A percentile compares a stretch with the other conserved stretches of the same genome.
Conservation (phyloP, 2,329 filamentous ascomycete genomes). For the Camillea tinctor region DNA sequence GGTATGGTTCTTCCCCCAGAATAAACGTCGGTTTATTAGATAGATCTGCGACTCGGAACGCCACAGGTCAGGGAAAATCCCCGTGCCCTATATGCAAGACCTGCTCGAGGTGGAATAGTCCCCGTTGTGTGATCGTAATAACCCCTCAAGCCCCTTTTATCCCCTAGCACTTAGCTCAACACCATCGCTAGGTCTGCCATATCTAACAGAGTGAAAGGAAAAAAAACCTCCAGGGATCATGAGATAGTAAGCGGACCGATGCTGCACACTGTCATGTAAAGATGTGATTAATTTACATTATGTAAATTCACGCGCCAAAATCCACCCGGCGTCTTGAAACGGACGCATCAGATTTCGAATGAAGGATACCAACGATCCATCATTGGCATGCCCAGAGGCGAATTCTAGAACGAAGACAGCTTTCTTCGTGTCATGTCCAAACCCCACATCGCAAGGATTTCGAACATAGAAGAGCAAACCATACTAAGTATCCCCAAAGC, state of each 20-base stretch:
- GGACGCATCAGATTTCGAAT: too few relatives aligned
- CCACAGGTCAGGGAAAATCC: neutral
- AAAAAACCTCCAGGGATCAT: neutral
- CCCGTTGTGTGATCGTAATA: neutral
- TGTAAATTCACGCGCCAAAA: too few relatives aligned
- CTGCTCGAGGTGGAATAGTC: slow-evolving; percentile 4
- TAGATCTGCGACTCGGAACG: slow-evolving; percentile 6
- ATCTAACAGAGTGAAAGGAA: neutral
- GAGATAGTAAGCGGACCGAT: neutral
- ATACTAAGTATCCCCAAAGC: too few relatives aligned
- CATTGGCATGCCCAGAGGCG: too few relatives aligned
- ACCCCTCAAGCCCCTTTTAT: neutral
- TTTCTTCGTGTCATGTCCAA: too few relatives aligned
- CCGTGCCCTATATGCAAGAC: neutral
- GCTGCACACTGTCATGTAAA: neutral
- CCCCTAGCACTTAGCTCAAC: neutral
- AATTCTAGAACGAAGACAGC: too few relatives aligned
- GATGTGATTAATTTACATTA: neutral
- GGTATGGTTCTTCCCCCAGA: neutral
- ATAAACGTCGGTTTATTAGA: neutral
- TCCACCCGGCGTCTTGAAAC: too few relatives aligned
- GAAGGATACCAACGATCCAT: too few relatives aligned
- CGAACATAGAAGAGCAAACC: too few relatives aligned
- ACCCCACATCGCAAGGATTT: too few relatives aligned
- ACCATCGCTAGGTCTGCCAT: neutral